Percentiles rank a stretch among this genome's conserved stretches.
Evolutionary conservation across 768 basidiomycete species (phyloP).

Genomic region (Podaxis sp.): DNA sequence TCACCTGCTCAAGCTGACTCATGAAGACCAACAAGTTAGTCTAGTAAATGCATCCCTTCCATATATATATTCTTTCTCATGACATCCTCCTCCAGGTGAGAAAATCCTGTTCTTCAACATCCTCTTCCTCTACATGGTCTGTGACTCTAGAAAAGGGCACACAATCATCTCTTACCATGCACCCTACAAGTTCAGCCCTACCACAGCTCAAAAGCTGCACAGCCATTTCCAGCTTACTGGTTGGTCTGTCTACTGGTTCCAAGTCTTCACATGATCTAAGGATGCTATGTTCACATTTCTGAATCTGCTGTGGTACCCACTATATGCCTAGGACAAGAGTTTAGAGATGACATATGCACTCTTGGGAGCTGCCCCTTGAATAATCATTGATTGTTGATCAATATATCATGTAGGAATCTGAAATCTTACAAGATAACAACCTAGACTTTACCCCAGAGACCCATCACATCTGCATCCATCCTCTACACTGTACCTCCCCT

Average conservation of each 20-base stretch:
- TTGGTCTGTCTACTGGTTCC: constrained; percentile 35
- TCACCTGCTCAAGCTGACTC: constrained; percentile 50
- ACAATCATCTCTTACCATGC: constrained; percentile 45
- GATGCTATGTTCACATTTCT: constrained; percentile 52
- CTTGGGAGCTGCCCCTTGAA: constrained; percentile 31
- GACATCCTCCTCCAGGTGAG: constrained; percentile 15
- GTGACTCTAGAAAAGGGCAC: constrained; percentile 27
- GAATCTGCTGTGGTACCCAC: constrained; percentile 47
- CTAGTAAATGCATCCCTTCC: not conserved
- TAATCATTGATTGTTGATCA: not conserved
- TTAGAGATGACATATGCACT: constrained; percentile 42
- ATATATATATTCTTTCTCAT: not conserved
- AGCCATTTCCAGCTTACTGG: constrained; percentile 38
- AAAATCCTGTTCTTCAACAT: constrained; percentile 35
- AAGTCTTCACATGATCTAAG: constrained; percentile 29
- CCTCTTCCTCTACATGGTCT: constrained; percentile 38
- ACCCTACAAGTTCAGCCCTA: constrained; percentile 24
- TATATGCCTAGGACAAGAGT: constrained; percentile 55
- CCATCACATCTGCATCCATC: constrained; percentile 52
- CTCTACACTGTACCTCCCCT: constrained; percentile 48
- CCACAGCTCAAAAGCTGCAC: constrained; percentile 32
- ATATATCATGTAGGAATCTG: constrained; percentile 35
- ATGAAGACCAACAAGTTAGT: constrained; percentile 19
- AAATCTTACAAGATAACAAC: constrained; percentile 26
- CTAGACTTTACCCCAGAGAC: constrained; percentile 43